Evolutionary conservation across 2,329 filamentous ascomycete genomes (phyloP).

Genomic region (Pyrenophora teres): DNA sequence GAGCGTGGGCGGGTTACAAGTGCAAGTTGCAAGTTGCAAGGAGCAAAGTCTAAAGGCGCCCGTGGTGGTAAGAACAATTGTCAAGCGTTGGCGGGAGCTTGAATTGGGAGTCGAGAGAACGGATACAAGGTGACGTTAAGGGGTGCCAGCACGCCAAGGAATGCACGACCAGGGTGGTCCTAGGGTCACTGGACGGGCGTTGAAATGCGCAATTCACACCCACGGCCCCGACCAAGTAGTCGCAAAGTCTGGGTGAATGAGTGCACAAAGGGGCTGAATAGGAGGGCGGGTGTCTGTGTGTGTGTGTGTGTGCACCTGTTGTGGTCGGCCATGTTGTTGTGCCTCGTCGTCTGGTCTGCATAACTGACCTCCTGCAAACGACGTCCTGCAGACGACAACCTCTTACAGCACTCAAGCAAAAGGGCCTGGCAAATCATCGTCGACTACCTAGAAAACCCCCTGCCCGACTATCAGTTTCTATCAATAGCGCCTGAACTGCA

Average conservation of each 20-base stretch:
- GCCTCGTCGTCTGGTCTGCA: no score
- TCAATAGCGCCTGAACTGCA: conserved; percentile 7
- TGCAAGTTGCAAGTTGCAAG: no score
- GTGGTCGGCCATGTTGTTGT: background rate
- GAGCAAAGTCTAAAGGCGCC: conserved; percentile 2
- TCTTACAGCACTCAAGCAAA: background rate
- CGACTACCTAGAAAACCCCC: background rate
- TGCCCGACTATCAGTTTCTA: conserved; percentile 1
- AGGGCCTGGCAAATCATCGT: no score
- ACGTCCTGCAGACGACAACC: no score
- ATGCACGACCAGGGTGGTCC: conserved; percentile 16
- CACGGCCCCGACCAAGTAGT: conserved; percentile 2
- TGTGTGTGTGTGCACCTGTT: background rate
- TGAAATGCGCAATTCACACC: conserved; percentile 15
- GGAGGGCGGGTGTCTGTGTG: background rate
- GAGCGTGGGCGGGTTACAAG: conserved; percentile 1
- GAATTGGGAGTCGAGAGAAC: conserved; percentile 21
- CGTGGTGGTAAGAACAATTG: background rate
- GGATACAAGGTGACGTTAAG: conserved; percentile 24
- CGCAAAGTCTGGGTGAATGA: background rate
- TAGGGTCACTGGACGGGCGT: conserved; percentile 13
- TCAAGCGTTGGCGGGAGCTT: conserved; percentile 18
- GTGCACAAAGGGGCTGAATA: background rate
- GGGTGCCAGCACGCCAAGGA: conserved; percentile 19
- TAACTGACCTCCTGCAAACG: no score